phyloP scores from a whole-genome alignment of 2,329 filamentous ascomycete genomes.

The Penicillium verrucosum region DNA sequence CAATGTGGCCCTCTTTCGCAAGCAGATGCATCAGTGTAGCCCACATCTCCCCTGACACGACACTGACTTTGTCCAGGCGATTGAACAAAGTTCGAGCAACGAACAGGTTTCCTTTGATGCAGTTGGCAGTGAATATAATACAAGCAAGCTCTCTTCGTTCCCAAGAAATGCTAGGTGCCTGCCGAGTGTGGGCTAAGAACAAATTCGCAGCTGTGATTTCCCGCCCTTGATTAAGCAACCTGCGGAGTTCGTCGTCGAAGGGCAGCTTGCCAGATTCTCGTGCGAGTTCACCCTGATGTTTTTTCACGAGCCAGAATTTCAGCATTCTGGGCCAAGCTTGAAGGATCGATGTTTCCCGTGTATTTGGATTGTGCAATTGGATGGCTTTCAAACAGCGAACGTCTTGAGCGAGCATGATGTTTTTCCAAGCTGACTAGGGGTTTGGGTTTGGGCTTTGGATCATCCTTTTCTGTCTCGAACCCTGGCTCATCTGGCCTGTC shows the following conservation, averaged over 20 bases:
- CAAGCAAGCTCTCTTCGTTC: constrained; percentile 31
- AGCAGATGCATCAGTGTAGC: constrained; percentile 36
- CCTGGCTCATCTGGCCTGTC: constrained; percentile 3
- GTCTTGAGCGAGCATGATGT: constrained; percentile 1
- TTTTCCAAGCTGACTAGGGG: constrained; percentile 3
- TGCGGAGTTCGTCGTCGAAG: constrained; percentile 22
- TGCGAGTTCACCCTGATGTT: constrained; percentile 4
- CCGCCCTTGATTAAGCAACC: constrained; percentile 26
- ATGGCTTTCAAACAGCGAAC: background rate
- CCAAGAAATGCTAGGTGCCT: constrained; percentile 18
- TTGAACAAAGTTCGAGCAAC: constrained; percentile 39
- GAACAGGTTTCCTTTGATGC: constrained; percentile 37
- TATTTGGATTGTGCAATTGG: background rate
- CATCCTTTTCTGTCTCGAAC: background rate
- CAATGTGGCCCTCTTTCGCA: constrained; percentile 36
- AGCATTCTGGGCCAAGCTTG: constrained; percentile 2
- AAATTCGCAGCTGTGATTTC: constrained; percentile 38
- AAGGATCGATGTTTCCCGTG: background rate
- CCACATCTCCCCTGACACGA: constrained; percentile 36
- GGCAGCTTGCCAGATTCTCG: constrained; percentile 5
- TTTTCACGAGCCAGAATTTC: constrained; percentile 13
- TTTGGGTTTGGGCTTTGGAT: background rate
- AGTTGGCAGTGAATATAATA: constrained; percentile 36
- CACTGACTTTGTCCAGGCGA: constrained; percentile 32
- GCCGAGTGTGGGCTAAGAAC: constrained; percentile 25